Base-by-base conservation (phyloP, 2,329 filamentous ascomycete species). In the Venturia effusa region DNA sequence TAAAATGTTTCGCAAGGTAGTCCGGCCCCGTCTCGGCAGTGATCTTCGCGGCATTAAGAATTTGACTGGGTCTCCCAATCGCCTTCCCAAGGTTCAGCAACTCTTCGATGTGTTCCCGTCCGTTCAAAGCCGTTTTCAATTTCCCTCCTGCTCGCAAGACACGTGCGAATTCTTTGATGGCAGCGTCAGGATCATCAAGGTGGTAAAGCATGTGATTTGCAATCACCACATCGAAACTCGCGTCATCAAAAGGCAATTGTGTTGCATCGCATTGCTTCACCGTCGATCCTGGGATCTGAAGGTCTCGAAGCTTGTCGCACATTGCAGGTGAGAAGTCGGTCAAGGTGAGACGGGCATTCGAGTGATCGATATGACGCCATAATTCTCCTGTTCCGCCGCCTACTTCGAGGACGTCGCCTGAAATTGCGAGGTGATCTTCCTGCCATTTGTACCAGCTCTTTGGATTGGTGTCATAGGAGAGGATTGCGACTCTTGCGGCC, bases 161-260 rank as follows among this genome's bases (percentile, higher is more conserved):
- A n/a, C 67, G 60, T 10, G 40, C 37, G 39, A 68, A 68, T 30
- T 68, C 67, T 30, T 45, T 51, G 6, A 67, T 48, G 6, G 62
- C 65, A 2, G 61, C 59, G 15, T 65, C 61, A 11, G 66, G 66
- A 17, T 61, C 59, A 24, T 67, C 64, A 13, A 67, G 61, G 41
- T 67, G 66, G 41, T 67, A 66, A 8, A 67, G 65, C 66, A 67
- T 66, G 41, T 66, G 65, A 39, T 66, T 67, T 30, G 66, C 66
- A 27, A 67, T 62, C 61, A 67, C 63, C 3, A 64, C 57, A 54
- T 67, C 66, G 43, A 67, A 67, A n/a, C 43, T 62, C 22, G 27
- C 61, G 19, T 65, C 62, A 10, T 61, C 55, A 24, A 67, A 67
- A 27, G 66, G 66, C 61, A 67, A 32, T 7, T 59, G 51, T 19